phyloP scores from a whole-genome alignment of 2,329 filamentous ascomycete genomes.

The Paramyrothecium roridum region DNA sequence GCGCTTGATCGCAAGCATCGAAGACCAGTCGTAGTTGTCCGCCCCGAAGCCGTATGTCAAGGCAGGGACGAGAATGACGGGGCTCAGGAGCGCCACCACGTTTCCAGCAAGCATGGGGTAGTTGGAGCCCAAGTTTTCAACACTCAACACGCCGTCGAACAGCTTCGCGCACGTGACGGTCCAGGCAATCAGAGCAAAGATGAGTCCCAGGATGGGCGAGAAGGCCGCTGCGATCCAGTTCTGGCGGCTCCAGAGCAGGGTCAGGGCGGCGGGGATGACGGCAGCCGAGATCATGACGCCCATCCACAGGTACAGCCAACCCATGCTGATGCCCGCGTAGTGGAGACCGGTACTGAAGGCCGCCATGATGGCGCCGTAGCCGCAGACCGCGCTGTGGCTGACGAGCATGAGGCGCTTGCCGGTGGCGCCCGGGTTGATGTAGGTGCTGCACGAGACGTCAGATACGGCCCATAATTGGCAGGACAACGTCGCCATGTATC shows the following conservation, averaged over 20 bases:
- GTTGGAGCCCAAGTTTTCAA: constrained; percentile 76
- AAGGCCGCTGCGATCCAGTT: constrained; percentile 66
- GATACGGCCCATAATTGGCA: neutral
- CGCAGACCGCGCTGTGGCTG: neutral
- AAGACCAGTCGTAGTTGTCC: constrained; percentile 82
- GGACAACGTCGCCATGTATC: too few species aligned
- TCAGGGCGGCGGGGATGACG: constrained; percentile 75
- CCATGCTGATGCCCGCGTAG: constrained; percentile 76
- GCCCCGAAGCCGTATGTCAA: constrained; percentile 59
- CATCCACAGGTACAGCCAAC: constrained; percentile 85
- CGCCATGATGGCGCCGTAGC: neutral
- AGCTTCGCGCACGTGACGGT: constrained; percentile 65
- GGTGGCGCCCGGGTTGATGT: constrained; percentile 2
- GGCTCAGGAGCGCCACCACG: constrained; percentile 76
- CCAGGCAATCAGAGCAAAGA: constrained; percentile 66
- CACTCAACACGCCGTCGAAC: constrained; percentile 64
- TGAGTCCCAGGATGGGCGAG: constrained; percentile 62
- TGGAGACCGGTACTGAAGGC: constrained; percentile 55
- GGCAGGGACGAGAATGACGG: constrained; percentile 69
- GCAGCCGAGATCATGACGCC: constrained; percentile 82
- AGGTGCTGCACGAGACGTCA: constrained; percentile 6
- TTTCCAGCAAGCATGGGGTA: constrained; percentile 87
- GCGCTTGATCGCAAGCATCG: constrained; percentile 75
- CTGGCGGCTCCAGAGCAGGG: constrained; percentile 75
- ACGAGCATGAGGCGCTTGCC: neutral